Conservation (phyloP, 352 stramenopile genomes). For the Lagenidium giganteum region DNA sequence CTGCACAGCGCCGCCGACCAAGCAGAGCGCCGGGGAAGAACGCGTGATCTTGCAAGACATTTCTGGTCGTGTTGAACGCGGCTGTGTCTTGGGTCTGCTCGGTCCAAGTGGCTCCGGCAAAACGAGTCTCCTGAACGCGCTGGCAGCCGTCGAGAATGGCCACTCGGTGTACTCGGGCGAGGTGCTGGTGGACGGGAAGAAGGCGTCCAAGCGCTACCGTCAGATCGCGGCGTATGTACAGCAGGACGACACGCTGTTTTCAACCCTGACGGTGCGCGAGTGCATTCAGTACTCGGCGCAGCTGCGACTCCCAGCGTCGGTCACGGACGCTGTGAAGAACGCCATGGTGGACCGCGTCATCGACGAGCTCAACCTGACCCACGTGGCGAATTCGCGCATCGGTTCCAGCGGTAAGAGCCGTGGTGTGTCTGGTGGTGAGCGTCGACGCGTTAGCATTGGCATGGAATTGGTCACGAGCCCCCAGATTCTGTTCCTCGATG, state of each 20-base stretch:
- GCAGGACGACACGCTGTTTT: constrained; percentile 81
- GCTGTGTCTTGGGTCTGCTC: constrained; percentile 63
- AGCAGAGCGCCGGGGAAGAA: constrained; percentile 2
- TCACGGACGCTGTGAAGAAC: constrained; percentile 50
- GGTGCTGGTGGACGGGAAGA: constrained; percentile 55
- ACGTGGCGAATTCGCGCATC: constrained; percentile 61
- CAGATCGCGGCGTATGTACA: constrained; percentile 83
- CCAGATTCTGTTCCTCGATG: constrained; percentile 86
- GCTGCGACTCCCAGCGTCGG: constrained; percentile 45
- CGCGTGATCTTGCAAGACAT: constrained; percentile 59
- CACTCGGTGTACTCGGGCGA: constrained; percentile 41
- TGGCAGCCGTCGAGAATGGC: constrained; percentile 70
- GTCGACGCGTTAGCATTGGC: constrained; percentile 90
- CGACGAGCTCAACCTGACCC: constrained; percentile 60
- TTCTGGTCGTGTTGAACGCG: constrained; percentile 40
- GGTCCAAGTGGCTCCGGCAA: constrained; percentile 80
- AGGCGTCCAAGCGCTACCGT: constrained; percentile 53
- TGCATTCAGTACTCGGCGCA: constrained; percentile 81
- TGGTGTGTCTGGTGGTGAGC: constrained; percentile 91
- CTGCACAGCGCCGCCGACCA: constrained; percentile 24
- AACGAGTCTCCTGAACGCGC: constrained; percentile 76
- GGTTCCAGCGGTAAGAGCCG: constrained; percentile 44
- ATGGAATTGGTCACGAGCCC: constrained; percentile 91
- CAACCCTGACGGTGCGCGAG: constrained; percentile 80
- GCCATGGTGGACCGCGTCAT: constrained; percentile 70